Evolutionary conservation across 129 eudicot species (phyloP), one percentile per base, ranked within the genome.

Genomic region (Centella asiatica): DNA sequence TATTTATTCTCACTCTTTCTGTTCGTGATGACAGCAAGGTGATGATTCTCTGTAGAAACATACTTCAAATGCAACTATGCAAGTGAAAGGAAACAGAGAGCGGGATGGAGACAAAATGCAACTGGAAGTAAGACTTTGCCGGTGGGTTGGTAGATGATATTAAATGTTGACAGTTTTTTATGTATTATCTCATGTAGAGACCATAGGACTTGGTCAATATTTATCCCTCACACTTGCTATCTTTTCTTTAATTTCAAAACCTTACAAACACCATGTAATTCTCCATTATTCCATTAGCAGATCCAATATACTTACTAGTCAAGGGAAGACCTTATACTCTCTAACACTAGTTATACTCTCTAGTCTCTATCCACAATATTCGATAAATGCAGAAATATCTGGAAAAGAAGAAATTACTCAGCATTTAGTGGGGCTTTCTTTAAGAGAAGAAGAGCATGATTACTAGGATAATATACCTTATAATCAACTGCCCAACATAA

Each of bases 401-500:
- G 7, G 11, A 13, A 10, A 36, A 6, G 11, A 10, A 36, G 1
- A 1, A 2, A 36, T 2, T 6, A 10, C 6, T 49, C 22, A 49
- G 55, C 55, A 14, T 49, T 20, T 49, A 10, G 23, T 49, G 27
- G 31, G 17, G 29, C 10, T 19, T 20, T 12, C 4, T 56, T 56
- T 17, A 45, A 29, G 50, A 11, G 17, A 1, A 3, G 62, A 36
- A 14, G 62, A 22, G 52, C 10, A 3, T 48, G 3, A 20, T 14
- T 27, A 39, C 7, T 13, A 36, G 26, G 54, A 33, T 44, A 37
- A 29, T 29, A 62, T 65, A 92, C 99, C 99, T 92, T 92, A 62
- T 87, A 92, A 71, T 92, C 68, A 78, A 76, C 77, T 52, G 87
- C 95, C 99, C 99, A 92, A 63, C 76, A 79, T 69, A 75, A 28